Percentiles rank a stretch among this genome's conserved stretches.
These are phyloP conservation scores for Pontederia crassipes DNA, from an alignment of 176 grass and related monocot species.

Conservation along the genomic window DNA sequence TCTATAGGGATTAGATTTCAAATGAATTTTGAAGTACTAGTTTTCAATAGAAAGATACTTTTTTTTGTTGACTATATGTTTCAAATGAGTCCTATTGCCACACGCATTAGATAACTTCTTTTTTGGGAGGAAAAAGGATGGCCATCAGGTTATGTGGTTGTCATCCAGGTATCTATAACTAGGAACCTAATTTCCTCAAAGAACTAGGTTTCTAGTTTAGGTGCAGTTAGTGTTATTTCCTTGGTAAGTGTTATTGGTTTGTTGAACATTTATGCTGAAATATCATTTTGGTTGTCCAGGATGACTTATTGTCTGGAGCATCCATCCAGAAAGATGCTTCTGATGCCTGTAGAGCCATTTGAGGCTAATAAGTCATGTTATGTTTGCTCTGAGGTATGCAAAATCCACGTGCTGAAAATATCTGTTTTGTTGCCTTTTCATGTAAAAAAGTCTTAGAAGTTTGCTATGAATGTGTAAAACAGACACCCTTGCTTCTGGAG, in stretches of 20 bases:
- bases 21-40: too few species aligned
- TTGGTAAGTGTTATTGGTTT: constrained; percentile 3
- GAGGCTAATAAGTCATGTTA: constrained; percentile 92
- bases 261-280: constrained; percentile 2
- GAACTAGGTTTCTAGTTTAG: too few species aligned
- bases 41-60: too few species aligned
- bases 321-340: constrained; percentile 79
- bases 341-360: constrained; percentile 93
- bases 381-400: constrained; percentile 92
- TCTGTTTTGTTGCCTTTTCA: neutral
- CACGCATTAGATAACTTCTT: too few species aligned
- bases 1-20: too few species aligned
- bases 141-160: too few species aligned
- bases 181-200: too few species aligned
- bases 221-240: too few species aligned
- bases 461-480: constrained; percentile 10
- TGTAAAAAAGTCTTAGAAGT: neutral
- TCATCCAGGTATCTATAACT: too few species aligned
- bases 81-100: too few species aligned
- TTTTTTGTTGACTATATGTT: too few species aligned
- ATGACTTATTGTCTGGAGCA: constrained; percentile 99
- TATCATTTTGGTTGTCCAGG: constrained; percentile 23
- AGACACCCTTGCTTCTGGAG: constrained; percentile 76
- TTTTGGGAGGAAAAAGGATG: too few species aligned
- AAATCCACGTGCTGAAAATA: neutral